phyloP scores from a whole-genome alignment of 225 moss, liverwort and hornwort genomes.

The Bryum argenteum region DNA sequence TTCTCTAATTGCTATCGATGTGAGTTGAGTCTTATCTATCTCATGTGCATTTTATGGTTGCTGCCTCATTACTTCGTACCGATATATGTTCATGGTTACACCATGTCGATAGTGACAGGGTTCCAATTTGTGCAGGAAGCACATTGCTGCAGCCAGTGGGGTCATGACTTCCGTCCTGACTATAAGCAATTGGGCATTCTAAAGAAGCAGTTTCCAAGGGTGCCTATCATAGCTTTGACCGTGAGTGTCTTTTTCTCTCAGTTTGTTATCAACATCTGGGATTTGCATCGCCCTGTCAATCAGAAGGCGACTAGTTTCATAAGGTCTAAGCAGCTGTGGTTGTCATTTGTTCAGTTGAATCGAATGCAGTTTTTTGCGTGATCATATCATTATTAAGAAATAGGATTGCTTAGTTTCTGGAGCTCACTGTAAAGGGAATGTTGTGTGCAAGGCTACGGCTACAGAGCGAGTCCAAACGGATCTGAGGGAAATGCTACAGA shows the following conservation, averaged over 20 bases:
- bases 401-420: constrained; percentile 24
- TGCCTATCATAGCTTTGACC: constrained; percentile 95
- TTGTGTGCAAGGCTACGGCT: constrained; percentile 85
- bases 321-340: constrained; percentile 11
- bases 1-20: constrained; percentile 93
- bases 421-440: constrained; percentile 41
- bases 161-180: constrained; percentile 98
- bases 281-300: constrained; percentile 14
- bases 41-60: constrained; percentile 21
- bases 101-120: not conserved
- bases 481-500: constrained; percentile 89
- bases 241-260: constrained; percentile 55
- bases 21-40: constrained; percentile 45
- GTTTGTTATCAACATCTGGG: constrained; percentile 16
- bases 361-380: not conserved
- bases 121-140: constrained; percentile 71
- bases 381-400: constrained; percentile 5
- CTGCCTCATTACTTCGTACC: not conserved
- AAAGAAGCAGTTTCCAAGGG: constrained; percentile 95
- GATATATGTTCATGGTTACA: constrained; percentile 14
- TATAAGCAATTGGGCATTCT: constrained; percentile 91
- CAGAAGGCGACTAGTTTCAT: constrained; percentile 11
- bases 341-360: constrained; percentile 21
- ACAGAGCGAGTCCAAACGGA: constrained; percentile 96
- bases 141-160: constrained; percentile 99